A percentile compares a stretch with the other conserved stretches of the same genome.
Conservation (phyloP, 2,329 filamentous ascomycete species). For the Fusarium sp. region DNA sequence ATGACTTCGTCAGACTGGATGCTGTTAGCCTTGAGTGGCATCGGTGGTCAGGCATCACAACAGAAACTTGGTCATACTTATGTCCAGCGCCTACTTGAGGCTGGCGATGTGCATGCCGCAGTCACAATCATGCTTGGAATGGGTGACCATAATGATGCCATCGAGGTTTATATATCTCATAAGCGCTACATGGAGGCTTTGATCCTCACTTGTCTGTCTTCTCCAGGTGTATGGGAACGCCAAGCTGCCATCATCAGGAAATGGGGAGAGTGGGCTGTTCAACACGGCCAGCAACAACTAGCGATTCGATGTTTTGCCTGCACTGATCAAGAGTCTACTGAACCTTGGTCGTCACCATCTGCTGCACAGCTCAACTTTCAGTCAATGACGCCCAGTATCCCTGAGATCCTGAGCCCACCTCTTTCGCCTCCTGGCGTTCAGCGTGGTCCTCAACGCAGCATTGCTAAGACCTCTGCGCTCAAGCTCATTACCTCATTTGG, state of each 20-base stretch:
- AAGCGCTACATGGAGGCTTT: slow-evolving; percentile 94
- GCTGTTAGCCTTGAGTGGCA: slow-evolving; percentile 89
- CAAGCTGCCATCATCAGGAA: slow-evolving; percentile 89
- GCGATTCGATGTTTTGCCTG: slow-evolving; percentile 95
- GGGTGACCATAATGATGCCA: slow-evolving; percentile 92
- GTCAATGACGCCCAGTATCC: slow-evolving; percentile 66
- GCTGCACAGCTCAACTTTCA: slow-evolving; percentile 73
- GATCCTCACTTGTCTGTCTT: slow-evolving; percentile 85
- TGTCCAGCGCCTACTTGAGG: slow-evolving; percentile 89
- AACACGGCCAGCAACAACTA: slow-evolving; percentile 87
- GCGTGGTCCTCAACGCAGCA: slow-evolving; percentile 70
- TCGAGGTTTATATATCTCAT: slow-evolving; percentile 95
- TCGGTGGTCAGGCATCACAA: slow-evolving; percentile 80
- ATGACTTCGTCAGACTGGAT: slow-evolving; percentile 98
- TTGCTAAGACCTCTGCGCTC: slow-evolving; percentile 84
- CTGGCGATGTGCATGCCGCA: slow-evolving; percentile 90
- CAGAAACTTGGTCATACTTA: slow-evolving; percentile 93
- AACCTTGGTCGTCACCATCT: slow-evolving; percentile 89
- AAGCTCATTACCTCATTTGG: slow-evolving; percentile 94
- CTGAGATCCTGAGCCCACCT: slow-evolving; percentile 75
- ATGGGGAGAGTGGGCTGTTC: slow-evolving; percentile 94
- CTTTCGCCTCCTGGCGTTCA: slow-evolving; percentile 78
- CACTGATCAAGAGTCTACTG: slow-evolving; percentile 84
- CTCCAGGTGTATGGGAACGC: slow-evolving; percentile 89
- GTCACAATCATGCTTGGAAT: slow-evolving; percentile 93